Percentiles rank a stretch among this genome's conserved stretches.
Conservation (phyloP, 2,329 filamentous ascomycete genomes). For the Colletotrichum navitas region DNA sequence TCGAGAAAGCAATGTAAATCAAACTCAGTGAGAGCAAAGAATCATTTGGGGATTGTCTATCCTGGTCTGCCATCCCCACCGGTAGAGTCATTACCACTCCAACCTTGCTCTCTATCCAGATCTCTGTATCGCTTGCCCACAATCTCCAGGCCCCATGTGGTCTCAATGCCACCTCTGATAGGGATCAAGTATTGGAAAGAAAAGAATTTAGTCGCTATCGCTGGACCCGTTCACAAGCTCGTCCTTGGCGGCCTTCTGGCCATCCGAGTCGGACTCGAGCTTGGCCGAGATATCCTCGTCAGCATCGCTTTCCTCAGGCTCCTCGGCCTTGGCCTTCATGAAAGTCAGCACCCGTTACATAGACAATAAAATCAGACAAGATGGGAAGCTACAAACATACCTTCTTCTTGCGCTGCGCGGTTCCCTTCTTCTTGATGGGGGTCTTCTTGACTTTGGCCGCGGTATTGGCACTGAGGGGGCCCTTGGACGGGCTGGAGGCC, state of each 20-base stretch:
- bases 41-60: not conserved
- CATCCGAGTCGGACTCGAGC: slow-evolving; percentile 35
- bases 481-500: slow-evolving; percentile 44
- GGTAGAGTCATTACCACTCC: not conserved
- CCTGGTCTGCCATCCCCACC: not conserved
- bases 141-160: not conserved
- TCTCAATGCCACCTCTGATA: not conserved
- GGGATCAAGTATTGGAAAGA: not conserved
- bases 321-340: slow-evolving; percentile 1
- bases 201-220: not conserved
- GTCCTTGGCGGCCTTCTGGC: slow-evolving; percentile 25
- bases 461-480: slow-evolving; percentile 40
- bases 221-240: not conserved
- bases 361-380: not conserved
- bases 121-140: not conserved
- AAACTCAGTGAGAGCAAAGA: not conserved
- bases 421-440: slow-evolving; percentile 49
- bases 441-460: slow-evolving; percentile 52
- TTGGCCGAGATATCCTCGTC: slow-evolving; percentile 28
- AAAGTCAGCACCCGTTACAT: not conserved
- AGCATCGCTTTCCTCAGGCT: slow-evolving; percentile 1
- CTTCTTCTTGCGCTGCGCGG: slow-evolving; percentile 47
- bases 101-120: not conserved
- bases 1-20: not conserved
- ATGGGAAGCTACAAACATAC: not conserved